Evolutionary conservation across 2,329 filamentous ascomycete species (phyloP), one percentile per base, ranked within the genome.

Genomic region (Madurella mycetomatis): DNA sequence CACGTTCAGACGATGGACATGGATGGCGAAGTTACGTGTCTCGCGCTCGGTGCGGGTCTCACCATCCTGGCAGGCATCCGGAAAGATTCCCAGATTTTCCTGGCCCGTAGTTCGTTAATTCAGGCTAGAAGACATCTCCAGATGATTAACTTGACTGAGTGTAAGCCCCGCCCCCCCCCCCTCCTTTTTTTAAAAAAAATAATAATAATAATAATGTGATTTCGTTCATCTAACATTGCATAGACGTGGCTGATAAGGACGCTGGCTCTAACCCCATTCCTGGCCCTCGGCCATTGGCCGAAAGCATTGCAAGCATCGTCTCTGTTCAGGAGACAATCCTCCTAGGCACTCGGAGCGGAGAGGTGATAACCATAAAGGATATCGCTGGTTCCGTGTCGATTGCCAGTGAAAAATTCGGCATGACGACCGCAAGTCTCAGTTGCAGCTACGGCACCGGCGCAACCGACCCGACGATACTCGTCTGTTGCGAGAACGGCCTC

Each of bases 271-370:
- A 64, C 12, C 65, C 71, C 50, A 55, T 64, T 12, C 64, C 62
- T 2, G 60, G 66, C 1, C 61, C 67, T 1, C 17, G n/a, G 47
- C 81, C 4, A 61, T 73, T 13, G 77, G 78, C 17, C 77, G 60
- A 57, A 47, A 55, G 58, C 15, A 59, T 65, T 13, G 59, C 53
- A 16, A 65, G 58, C 49, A 64, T 65, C 25, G 50, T 56, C 17
- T 56, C 56, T 4, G 54, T 39, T 39, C 31, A 47, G 31, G 50
- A 53, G 7, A 61, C 66, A 0, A 63, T 70, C 13, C 48, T 82
- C 1, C 62, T 76, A 4, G 81, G 81, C 9, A 81, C 78, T 25
- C 73, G 79, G 49, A 77, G 76, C 53, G 81, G 81, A 1, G 73
- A 79, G 37, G 64, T 83, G 1, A 64, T 80, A 30, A 78, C 71